Percentiles rank a stretch among this genome's conserved stretches.
phyloP scores from a whole-genome alignment of 2,329 filamentous ascomycete genomes.

The Paecilomyces dactylethromorphus region DNA sequence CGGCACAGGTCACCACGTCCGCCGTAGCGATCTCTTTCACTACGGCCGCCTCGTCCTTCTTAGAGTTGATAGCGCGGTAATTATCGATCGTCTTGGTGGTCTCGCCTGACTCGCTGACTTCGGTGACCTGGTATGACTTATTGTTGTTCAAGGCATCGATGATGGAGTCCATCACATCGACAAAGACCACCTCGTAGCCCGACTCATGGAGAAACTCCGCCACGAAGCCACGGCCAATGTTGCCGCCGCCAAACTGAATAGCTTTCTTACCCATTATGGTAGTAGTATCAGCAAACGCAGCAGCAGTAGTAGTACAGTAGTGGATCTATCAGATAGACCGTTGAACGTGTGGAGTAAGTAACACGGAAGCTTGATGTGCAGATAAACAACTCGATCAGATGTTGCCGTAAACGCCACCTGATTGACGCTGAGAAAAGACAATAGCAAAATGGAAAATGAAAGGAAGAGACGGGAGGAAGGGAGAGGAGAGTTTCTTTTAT shows the following conservation, averaged over 20 bases:
- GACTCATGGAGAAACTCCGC: conserved; percentile 91
- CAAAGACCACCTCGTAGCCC: conserved; percentile 91
- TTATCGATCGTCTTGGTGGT: conserved; percentile 79
- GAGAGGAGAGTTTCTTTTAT: conserved; percentile 5
- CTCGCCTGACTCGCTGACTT: conserved; percentile 81
- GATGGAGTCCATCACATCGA: conserved; percentile 81
- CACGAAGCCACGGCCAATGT: conserved; percentile 82
- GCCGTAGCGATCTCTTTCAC: conserved; percentile 80
- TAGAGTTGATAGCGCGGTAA: conserved; percentile 96
- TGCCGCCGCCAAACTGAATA: conserved; percentile 79
- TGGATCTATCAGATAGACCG: background rate
- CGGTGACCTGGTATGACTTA: conserved; percentile 81
- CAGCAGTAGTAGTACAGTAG: too few relatives aligned
- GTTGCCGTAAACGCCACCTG: background rate
- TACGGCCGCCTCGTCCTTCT: conserved; percentile 72
- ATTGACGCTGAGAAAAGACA: conserved; percentile 1
- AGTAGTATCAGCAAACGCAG: too few relatives aligned
- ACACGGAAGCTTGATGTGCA: background rate
- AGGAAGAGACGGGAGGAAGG: conserved; percentile 9
- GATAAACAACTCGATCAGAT: background rate
- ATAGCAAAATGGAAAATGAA: conserved; percentile 6
- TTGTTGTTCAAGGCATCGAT: conserved; percentile 72
- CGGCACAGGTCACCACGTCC: conserved; percentile 91
- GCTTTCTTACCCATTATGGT: conserved; percentile 54
- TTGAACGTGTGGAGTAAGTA: background rate